Conservation (phyloP, 108 stramenopile genomes). For the Cylindrotheca fusiformis region DNA sequence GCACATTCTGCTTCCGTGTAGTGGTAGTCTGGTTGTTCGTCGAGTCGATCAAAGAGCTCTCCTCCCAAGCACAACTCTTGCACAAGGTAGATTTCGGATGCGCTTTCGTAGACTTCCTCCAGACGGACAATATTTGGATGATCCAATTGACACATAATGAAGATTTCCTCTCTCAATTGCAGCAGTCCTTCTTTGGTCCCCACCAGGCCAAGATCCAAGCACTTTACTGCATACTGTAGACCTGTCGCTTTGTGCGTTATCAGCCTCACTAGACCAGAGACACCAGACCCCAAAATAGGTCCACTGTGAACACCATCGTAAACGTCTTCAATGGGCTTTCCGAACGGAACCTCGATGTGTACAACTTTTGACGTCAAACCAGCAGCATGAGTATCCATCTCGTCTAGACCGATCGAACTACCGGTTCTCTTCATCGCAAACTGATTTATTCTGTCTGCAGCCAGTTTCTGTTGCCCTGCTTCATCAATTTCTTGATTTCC, state of each 20-base stretch:
- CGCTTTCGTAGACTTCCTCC: conserved; percentile 73
- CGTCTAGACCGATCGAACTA: conserved; percentile 40
- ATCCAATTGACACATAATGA: conserved; percentile 85
- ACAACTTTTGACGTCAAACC: conserved; percentile 48
- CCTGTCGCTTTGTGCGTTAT: conserved; percentile 63
- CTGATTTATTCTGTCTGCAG: conserved; percentile 11
- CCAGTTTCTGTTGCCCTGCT: neutral
- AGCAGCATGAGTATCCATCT: conserved; percentile 32
- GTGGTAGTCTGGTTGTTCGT: conserved; percentile 72
- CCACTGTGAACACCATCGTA: conserved; percentile 83
- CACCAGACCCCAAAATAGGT: conserved; percentile 70
- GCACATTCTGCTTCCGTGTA: conserved; percentile 86
- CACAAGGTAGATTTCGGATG: conserved; percentile 81
- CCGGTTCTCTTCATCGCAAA: conserved; percentile 37
- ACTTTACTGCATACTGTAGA: conserved; percentile 72
- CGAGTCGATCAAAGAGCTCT: conserved; percentile 90
- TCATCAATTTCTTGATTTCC: conserved; percentile 9
- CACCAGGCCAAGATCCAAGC: conserved; percentile 71
- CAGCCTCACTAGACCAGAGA: conserved; percentile 69
- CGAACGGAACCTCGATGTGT: conserved; percentile 78
- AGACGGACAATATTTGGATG: conserved; percentile 79
- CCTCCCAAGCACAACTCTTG: conserved; percentile 92
- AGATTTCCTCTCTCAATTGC: conserved; percentile 79
- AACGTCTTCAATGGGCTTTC: conserved; percentile 78
- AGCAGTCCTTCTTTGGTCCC: conserved; percentile 64